Evolutionary conservation across 192 early-diverging fungal species (phyloP), one percentile per base, ranked within the genome.

Genomic region (Backusella psychrophila): DNA sequence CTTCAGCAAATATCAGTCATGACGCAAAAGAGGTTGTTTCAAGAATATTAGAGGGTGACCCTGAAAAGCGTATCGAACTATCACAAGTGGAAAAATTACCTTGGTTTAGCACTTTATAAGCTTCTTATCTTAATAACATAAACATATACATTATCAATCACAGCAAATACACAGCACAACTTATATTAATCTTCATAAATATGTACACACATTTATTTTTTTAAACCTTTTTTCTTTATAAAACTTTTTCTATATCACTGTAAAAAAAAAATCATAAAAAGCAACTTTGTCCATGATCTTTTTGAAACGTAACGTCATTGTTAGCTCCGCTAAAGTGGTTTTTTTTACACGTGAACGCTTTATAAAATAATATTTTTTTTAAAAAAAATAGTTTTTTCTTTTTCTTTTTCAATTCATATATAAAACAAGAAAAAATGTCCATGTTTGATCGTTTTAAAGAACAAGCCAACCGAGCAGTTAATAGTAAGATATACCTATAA

Each of bases 1-100:
- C 73, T 21, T 69, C 66, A 0, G 42, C 35, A 21, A 26, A n/a
- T 3, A 56, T 79, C 1, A 72, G 39, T 68, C 33, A 82, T 26
- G 81, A 87, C 31, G 78, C 85, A 14, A 91, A 89, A 77, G 84
- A 89, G 33, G 66, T 90, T 7, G 85, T 89, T 52, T 53, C 82
- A 23, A 81, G 73, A 66, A 76, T 91, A 9, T 74, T 91, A 39
- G 76, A 80, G 52, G 67, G 77, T 9, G 72, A 85, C 34, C 87
- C 88, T n/a, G 76, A 82, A 12, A 82, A 75, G 49, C 76, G 90
- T 34, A 81, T 81, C 2, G 81, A 65, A 8, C 72, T 87, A 8
- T 34, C 59, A 3, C 76, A 86, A 23, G 80, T 91, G 33, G 76
- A 72, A 7, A 52, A 78, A 5, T 82, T 88, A 44, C 81, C 85